Evolutionary conservation across 73 alveolate species (phyloP), one percentile per base, ranked within the genome.

Genomic region (Paramecium sexaurelia): DNA sequence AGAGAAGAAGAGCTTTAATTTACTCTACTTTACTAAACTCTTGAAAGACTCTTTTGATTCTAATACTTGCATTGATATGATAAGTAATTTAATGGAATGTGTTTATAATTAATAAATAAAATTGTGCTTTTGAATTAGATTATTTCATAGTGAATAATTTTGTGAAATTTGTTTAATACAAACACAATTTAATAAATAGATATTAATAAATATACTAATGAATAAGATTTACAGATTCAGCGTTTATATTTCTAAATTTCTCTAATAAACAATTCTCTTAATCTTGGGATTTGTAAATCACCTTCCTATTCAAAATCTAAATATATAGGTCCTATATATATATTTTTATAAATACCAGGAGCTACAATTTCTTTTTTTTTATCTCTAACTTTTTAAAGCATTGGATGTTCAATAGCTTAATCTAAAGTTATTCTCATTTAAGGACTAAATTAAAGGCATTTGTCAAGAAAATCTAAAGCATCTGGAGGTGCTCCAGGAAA

Each of bases 381-480:
- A 55, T 57, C 87, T 55, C 96, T 88, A 55, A 92, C 93, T 22
- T 55, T 47, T 55, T 78, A 20, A 32, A 93, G 92, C 91, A 88
- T 83, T 24, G 98, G 98, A 91, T 97, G 99, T 66, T 91, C 93
- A 7, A 97, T 92, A 55, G 96, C 95, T 78, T 96, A 96, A 22
- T 97, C 97, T 17, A 96, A 93, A 45, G 99, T 92, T 13, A 97
- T 90, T 83, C 99, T 95, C 84, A 84, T 88, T 43, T 92, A 78
- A n/a, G 99, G 99, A 84, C 95, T 95, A 93, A 97, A 96, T 67
- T 91, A 75, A n/a, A 97, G 92, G 51, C 95, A 92, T 69, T 84
- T 87, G 24, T 96, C 83, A 22, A 97, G 82, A 55, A 97, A 93
- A 91, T 97, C 98, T 4, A 94, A 55, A 4, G 96, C 98, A 26